Conservation (phyloP, 1,139 yeast species). For the Yamadazyma diospyri region DNA sequence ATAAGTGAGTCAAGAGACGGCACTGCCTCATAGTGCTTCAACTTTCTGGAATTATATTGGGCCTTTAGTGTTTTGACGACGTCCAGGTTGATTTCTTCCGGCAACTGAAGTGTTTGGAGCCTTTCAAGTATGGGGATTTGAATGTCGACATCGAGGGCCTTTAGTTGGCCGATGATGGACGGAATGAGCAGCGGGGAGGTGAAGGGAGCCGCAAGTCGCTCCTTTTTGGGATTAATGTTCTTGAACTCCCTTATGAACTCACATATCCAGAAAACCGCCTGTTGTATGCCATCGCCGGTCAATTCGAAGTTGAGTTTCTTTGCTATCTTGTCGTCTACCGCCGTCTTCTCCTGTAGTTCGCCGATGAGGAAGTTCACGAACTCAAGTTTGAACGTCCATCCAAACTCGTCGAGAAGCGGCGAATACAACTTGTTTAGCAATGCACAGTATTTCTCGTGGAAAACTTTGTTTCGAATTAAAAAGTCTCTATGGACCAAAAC, state of each 20-base stretch:
- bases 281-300: conserved; percentile 1
- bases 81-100: not conserved
- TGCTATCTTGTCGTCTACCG: conserved; percentile 4
- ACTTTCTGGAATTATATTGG: conserved; percentile 1
- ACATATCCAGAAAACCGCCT: conserved; percentile 11
- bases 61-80: not conserved
- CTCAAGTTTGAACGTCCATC: conserved; percentile 17
- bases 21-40: conserved; percentile 5
- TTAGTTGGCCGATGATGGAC: conserved; percentile 1
- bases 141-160: not conserved
- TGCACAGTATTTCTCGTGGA: conserved; percentile 21
- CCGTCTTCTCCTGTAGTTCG: conserved; percentile 8
- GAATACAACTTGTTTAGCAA: conserved; percentile 28
- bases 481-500: conserved; percentile 24
- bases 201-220: not conserved
- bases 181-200: not conserved
- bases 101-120: conserved; percentile 1
- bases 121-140: not conserved
- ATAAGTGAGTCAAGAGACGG: conserved; percentile 10
- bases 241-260: conserved; percentile 1
- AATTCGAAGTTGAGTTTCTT: conserved; percentile 10
- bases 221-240: conserved; percentile 1
- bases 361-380: conserved; percentile 7
- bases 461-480: conserved; percentile 24
- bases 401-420: conserved; percentile 33